These are phyloP conservation scores for Heterobasidion occidentale DNA, from an alignment of 1,284 basidiomycete species.

Conservation along the genomic window DNA sequence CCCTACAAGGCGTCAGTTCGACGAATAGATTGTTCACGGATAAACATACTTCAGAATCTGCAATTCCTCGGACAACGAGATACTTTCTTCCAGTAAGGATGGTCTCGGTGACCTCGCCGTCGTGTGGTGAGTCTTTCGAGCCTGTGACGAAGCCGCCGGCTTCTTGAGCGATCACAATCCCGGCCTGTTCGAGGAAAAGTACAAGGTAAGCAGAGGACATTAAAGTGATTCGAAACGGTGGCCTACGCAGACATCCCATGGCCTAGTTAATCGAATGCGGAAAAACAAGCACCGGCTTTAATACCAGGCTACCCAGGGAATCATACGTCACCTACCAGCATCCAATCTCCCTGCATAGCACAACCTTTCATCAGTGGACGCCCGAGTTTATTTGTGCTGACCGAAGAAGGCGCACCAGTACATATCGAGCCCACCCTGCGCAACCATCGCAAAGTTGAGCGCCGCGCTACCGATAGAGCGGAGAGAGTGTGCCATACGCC, in stretches of 20 bases:
- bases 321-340: constrained; percentile 47
- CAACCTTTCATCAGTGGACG: not conserved
- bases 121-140: constrained; percentile 41
- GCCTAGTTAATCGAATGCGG: constrained; percentile 30
- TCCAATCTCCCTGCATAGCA: constrained; percentile 72
- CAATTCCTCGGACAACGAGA: constrained; percentile 68
- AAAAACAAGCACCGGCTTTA: not conserved
- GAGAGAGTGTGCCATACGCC: constrained; percentile 84
- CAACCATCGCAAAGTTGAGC: constrained; percentile 77
- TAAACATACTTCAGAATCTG: constrained; percentile 42
- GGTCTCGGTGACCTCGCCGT: constrained; percentile 53
- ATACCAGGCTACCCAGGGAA: not conserved
- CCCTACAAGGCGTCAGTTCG: constrained; percentile 23
- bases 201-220: not conserved
- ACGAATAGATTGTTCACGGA: not conserved
- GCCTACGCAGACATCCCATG: constrained; percentile 84
- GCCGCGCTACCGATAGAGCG: constrained; percentile 83
- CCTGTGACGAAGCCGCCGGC: constrained; percentile 79
- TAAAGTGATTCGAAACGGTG: not conserved
- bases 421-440: constrained; percentile 77
- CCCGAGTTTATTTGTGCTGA: not conserved
- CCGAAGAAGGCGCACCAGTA: constrained; percentile 53
- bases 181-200: constrained; percentile 42
- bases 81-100: constrained; percentile 84
- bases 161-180: constrained; percentile 89